These are phyloP conservation scores for Cadophora gregata DNA, from an alignment of 2,329 filamentous ascomycete genomes.

Conservation along the genomic window DNA sequence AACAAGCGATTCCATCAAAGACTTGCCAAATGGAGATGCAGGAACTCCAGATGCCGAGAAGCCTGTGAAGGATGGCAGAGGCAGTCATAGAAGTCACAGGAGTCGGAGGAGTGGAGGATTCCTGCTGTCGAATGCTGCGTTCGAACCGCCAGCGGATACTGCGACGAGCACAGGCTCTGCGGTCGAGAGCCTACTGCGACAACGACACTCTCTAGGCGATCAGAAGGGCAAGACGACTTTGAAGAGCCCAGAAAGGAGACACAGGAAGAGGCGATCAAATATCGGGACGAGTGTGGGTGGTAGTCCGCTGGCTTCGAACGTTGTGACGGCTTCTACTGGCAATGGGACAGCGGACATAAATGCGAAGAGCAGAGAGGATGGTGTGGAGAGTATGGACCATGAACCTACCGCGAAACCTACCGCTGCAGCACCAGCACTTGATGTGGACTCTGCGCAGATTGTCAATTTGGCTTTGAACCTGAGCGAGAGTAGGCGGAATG, in stretches of 20 bases:
- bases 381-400: conserved; percentile 15
- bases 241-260: conserved; percentile 35
- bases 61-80: conserved; percentile 32
- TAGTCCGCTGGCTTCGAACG: conserved; percentile 40
- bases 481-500: conserved; percentile 78
- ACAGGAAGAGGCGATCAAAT: conserved; percentile 37
- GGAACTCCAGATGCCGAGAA: conserved; percentile 22
- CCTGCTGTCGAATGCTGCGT: conserved; percentile 38
- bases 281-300: conserved; percentile 33
- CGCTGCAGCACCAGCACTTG: conserved; percentile 50
- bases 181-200: conserved; percentile 25
- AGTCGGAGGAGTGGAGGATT: conserved; percentile 42
- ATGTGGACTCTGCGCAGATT: conserved; percentile 85
- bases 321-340: conserved; percentile 27
- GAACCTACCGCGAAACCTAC: conserved; percentile 17
- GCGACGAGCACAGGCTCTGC: conserved; percentile 5
- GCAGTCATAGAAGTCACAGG: conserved; percentile 40
- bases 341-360: conserved; percentile 16
- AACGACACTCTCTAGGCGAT: conserved; percentile 35
- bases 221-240: conserved; percentile 37
- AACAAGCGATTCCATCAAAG: conserved; percentile 20
- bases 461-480: conserved; percentile 90
- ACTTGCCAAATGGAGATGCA: conserved; percentile 15
- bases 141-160: conserved; percentile 31
- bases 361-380: conserved; percentile 21